A percentile compares a stretch with the other conserved stretches of the same genome.
Conservation (phyloP, 140 eudicot genomes). For the Oenanthe javanica region DNA sequence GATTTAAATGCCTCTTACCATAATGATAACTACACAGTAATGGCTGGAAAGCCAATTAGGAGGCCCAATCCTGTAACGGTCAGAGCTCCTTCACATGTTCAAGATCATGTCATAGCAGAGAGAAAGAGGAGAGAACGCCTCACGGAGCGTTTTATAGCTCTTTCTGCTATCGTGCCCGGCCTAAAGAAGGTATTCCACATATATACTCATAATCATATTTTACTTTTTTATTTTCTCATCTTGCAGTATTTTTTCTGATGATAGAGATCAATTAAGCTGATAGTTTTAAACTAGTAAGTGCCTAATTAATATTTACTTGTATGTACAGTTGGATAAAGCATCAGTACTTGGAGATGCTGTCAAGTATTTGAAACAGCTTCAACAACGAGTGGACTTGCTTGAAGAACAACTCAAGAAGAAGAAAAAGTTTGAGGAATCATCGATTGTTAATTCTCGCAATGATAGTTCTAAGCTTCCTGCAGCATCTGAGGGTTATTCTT, state of each 20-base stretch:
- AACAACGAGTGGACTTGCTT: constrained; percentile 38
- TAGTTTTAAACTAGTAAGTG: background rate
- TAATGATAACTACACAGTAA: background rate
- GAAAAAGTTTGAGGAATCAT: constrained; percentile 15
- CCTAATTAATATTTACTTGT: background rate
- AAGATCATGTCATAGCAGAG: constrained; percentile 25
- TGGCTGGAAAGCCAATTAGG: background rate
- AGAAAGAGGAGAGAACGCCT: constrained; percentile 27
- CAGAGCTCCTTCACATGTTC: constrained; percentile 3
- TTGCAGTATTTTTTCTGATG: no score
- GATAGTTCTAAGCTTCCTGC: constrained; percentile 15
- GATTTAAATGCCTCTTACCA: background rate
- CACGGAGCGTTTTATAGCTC: constrained; percentile 15
- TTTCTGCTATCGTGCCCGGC: constrained; percentile 22
- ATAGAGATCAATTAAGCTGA: background rate
- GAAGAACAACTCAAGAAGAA: constrained; percentile 26
- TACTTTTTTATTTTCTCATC: background rate
- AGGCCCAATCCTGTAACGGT: background rate
- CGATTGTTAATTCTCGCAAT: constrained; percentile 1
- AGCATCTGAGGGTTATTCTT: constrained; percentile 21
- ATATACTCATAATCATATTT: background rate
- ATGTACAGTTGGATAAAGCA: constrained; percentile 47
- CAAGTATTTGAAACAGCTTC: constrained; percentile 39
- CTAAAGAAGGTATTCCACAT: constrained; percentile 20
- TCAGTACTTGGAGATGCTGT: constrained; percentile 51